Evolutionary conservation across 306 rosid genomes (phyloP), one percentile per base, ranked within the genome.

Genomic region (Cajanus cajan): DNA sequence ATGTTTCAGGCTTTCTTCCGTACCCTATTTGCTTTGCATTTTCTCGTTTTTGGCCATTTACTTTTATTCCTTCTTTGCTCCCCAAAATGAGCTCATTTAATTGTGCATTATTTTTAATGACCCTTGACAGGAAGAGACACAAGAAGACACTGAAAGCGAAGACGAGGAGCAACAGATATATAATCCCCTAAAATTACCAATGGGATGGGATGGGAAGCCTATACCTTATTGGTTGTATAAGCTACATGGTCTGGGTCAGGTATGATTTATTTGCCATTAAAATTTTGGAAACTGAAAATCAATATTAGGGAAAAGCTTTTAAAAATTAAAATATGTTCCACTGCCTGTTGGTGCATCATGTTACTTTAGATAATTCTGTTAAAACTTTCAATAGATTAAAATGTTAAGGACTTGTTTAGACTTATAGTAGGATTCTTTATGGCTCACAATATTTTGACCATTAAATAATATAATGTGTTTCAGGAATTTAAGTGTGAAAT

Each of bases 171-270:
- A 95, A 83, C 98, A 95, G 87, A 92, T 95, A 73, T 95, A 95
- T 77, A 95, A 95, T 86, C 98, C 98, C 86, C 93, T 95, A 48
- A 95, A 95, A 82, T 83, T 95, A 88, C 98, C 98, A 34, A 95
- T 95, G 98, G 98, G 98, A 54, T 95, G 98, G 98, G 98, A 95
- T 83, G 98, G 98, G 71, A 95, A 95, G 81, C 98, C 98, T 48
- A 95, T 95, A 77, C 98, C 98, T 51, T 95, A 95, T 62, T 95
- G 98, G 98, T 90, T 95, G 67, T 95, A 95, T 86, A 95, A 95
- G 87, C 92, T 95, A 74, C 98, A 92, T 77, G 98, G 98, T 80
- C 96, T 95, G 71, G 98, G 98, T 74, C 98, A 95, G 98, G 98
- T 94, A 94, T 62, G 74, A 41, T 84, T 52, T 67, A 54, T 83